Conservation (phyloP, 164 flowering plant species). For the Taxillus chinensis region DNA sequence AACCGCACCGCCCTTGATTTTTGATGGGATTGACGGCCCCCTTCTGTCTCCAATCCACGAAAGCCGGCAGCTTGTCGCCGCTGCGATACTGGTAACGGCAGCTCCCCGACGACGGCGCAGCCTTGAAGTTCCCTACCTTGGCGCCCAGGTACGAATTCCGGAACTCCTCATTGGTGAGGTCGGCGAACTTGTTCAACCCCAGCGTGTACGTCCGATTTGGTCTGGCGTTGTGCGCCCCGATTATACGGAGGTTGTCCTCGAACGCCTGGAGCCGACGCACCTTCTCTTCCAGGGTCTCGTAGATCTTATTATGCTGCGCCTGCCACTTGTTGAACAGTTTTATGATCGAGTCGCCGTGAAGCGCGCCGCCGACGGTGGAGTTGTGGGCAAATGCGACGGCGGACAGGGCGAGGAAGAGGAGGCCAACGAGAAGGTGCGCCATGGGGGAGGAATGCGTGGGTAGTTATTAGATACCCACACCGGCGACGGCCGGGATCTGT, state of each 20-base stretch:
- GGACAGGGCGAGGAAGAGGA: too few species aligned
- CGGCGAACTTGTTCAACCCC: conserved; percentile 35
- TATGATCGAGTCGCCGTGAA: conserved; percentile 11
- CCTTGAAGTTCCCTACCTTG: conserved; percentile 8
- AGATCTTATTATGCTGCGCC: conserved; percentile 22
- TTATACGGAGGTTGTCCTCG: conserved; percentile 32
- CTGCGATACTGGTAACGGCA: conserved; percentile 16
- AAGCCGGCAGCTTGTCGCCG: conserved; percentile 29
- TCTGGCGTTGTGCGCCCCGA: conserved; percentile 27
- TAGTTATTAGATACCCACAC: too few species aligned
- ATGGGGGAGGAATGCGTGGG: too few species aligned
- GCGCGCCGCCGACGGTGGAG: neutral
- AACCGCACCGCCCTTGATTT: conserved; percentile 43
- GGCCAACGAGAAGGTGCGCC: too few species aligned
- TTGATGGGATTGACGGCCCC: conserved; percentile 38
- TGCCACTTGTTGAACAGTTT: conserved; percentile 33
- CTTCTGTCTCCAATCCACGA: conserved; percentile 32
- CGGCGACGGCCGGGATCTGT: too few species aligned
- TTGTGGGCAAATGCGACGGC: too few species aligned
- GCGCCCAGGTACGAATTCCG: conserved; percentile 23
- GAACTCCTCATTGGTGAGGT: conserved; percentile 34
- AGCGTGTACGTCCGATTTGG: conserved; percentile 17
- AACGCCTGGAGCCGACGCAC: conserved; percentile 31
- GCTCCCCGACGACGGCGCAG: conserved; percentile 5
- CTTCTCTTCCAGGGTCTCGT: conserved; percentile 32